Conservation (phyloP, 2,329 filamentous ascomycete species). For the Trichoderma atrobrunneum region DNA sequence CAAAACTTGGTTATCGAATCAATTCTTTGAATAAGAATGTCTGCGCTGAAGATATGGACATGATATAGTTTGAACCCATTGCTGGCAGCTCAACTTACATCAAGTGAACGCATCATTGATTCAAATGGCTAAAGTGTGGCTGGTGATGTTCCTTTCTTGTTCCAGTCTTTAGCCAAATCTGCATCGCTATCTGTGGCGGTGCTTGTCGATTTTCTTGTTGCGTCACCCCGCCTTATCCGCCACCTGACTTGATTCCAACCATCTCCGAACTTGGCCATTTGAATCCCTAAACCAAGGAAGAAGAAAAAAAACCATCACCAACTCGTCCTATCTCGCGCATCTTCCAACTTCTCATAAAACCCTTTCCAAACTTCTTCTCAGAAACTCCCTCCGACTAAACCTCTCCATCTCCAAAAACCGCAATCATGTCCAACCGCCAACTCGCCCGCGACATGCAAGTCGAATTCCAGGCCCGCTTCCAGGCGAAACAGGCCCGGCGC, state of each 20-base stretch:
- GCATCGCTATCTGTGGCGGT: slow-evolving; percentile 10
- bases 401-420: neutral
- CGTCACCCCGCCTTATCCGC: slow-evolving; percentile 21
- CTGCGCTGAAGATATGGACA: neutral
- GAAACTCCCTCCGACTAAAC: neutral
- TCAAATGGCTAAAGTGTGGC: neutral
- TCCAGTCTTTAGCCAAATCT: neutral
- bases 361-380: neutral
- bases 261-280: neutral
- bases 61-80: neutral
- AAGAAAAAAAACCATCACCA: neutral
- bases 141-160: neutral
- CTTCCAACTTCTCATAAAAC: neutral
- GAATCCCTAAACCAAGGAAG: neutral
- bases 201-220: slow-evolving; percentile 13
- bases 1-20: neutral
- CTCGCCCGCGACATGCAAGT: slow-evolving; percentile 59
- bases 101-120: neutral
- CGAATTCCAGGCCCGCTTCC: slow-evolving; percentile 62
- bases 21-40: neutral
- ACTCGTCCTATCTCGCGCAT: neutral
- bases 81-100: neutral
- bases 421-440: slow-evolving; percentile 56
- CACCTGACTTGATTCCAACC: neutral
- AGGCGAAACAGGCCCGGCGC: slow-evolving; percentile 60